Evolutionary conservation across 2,329 filamentous ascomycete species (phyloP), one percentile per base, ranked within the genome.

Genomic region (Mycosphaerella sp.): DNA sequence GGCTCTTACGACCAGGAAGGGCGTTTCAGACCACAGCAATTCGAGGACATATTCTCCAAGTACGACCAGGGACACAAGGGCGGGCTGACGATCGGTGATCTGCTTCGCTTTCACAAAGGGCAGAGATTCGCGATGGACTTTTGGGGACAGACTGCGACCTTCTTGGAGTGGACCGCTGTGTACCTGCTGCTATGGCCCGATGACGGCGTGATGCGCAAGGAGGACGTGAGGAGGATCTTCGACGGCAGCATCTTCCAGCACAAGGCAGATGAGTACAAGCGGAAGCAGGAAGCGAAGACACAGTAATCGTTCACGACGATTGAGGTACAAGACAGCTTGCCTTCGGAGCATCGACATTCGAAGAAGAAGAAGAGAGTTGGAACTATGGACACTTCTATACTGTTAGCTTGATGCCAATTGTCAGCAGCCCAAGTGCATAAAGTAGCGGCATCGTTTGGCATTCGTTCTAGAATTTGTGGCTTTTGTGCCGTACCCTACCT

Each of bases 181-280:
- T 80, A 78, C 53, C 61, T 81, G 12, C 68, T 83, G 43, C 67
- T 81, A 5, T 78, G 76, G 76, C 79, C 80, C 0, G 72, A 75
- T 40, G 78, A 83, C 62, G 80, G 80, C 0, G 70, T 71, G 48
- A 74, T 83, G 68, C 73, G 67, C 62, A 83, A 83, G 67, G 79
- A 83, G 44, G 80, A 83, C 50, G 71, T 80, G 14, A 65, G 77
- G n/a, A 64, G 73, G 6, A 68, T 80, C 5, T 80, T 75, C 59
- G 77, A 80, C 64, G 78, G 78, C 7, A 78, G 76, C 62, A 70
- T 79, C 41, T 80, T 78, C 58, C 75, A 76, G 56, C 69, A 65
- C 17, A 71, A 74, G 54, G 70, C 69, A 4, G 62, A 69, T 46
- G 68, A 70, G 53, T 65, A 64, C 52, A 60, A 61, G 29, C 54